Base-by-base conservation (phyloP, 371 early-diverging fungal genomes). In the Funneliformis caledonium region DNA sequence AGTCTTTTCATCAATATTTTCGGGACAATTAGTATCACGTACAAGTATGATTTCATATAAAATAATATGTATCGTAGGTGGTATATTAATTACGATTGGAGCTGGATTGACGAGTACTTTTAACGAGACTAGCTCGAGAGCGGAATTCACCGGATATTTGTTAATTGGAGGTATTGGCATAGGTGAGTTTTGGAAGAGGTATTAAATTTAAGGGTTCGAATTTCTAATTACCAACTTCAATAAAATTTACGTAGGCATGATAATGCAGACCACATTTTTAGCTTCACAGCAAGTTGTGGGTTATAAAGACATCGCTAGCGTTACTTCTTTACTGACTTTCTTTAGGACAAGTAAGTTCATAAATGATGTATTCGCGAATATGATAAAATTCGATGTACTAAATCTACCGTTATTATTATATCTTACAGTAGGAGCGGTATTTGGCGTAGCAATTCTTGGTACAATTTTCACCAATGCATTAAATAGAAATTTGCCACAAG, bases 111-210 rank as follows among this genome's bases (percentile, higher is more conserved):
- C 88, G 75, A 82, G 88, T 42, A 86, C 87, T 19, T 83, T 92
- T 16, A 86, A 85, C 37, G 85, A 80, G 16, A 56, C 83, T 42
- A 84, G 91, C 1, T 83, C 76, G 26, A 70, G 76, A 70, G 90
- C 85, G 12, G 76, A 87, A 52, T 89, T 89, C 77, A 86, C 90
- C 70, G 86, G 89, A 0, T 91, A 82, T 83, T 77, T 94, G 81
- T 33, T 94, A n/a, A 83, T 94, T 81, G 83, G 87, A 52, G 94
- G 94, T 12, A 16, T 86, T 50, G 93, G 93, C 1, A 81, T 89
- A 4, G 94, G 94, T 2, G 72, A 85, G 48, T 84, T 85, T 52
- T 82, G 92, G 72, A 93, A 93, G 83, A 90, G 88, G 19, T 68
- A 84, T 76, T 89, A 88, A 5, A 94, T 93, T 80, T 85, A 89